Evolutionary conservation across 306 rosid genomes (phyloP).

Genomic region (Trifolium repens): DNA sequence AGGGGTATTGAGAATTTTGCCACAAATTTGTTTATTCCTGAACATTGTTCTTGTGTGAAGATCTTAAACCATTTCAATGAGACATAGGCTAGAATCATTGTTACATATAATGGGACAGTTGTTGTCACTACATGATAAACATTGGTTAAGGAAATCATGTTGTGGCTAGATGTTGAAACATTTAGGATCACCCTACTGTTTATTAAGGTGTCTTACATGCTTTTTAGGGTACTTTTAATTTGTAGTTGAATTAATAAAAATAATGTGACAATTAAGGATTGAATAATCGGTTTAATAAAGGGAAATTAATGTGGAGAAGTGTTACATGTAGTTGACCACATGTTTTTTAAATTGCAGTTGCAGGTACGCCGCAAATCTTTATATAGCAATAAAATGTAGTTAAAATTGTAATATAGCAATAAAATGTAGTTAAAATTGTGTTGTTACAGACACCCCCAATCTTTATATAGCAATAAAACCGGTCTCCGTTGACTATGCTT

Average conservation of each 20-base stretch:
- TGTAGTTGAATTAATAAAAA: neutral
- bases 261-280: neutral
- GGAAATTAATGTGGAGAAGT: neutral
- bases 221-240: slow-evolving; percentile 48
- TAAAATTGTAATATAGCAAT: too few species aligned
- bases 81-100: slow-evolving; percentile 78
- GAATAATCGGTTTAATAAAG: neutral
- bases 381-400: too few species aligned
- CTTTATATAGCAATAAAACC: too few species aligned
- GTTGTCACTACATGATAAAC: slow-evolving; percentile 71
- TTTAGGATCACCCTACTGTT: slow-evolving; percentile 37
- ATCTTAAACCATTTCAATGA: slow-evolving; percentile 90
- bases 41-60: slow-evolving; percentile 93
- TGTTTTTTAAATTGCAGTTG: too few species aligned
- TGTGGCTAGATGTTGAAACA: slow-evolving; percentile 38
- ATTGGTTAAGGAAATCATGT: slow-evolving; percentile 68
- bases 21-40: slow-evolving; percentile 92
- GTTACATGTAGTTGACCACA: neutral
- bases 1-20: slow-evolving; percentile 93
- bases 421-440: too few species aligned
- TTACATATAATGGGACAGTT: slow-evolving; percentile 77
- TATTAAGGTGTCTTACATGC: slow-evolving; percentile 43
- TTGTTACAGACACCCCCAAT: too few species aligned
- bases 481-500: neutral
- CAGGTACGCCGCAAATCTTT: too few species aligned